Base-by-base conservation (phyloP, 176 grass and related monocot genomes). In the Elymus sibiricus region DNA sequence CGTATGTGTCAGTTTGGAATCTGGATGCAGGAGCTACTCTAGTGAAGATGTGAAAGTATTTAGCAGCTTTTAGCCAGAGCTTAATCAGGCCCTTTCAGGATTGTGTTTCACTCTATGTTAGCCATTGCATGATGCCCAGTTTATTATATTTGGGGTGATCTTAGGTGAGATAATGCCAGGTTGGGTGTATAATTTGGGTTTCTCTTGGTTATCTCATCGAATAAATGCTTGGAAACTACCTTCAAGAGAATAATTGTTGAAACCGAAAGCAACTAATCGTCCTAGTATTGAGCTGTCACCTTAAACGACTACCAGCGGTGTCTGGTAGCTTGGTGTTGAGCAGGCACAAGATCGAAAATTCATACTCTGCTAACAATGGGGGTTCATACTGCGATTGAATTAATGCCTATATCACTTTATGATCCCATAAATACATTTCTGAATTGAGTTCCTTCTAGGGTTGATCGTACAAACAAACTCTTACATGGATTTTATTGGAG, bases 161-260 rank as follows among this genome's bases (percentile, higher is more conserved):
- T 68, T 89, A 24, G 9, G 1, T 75, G 39, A 24, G 37, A 47
- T 75, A 80, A 9, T 26, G 24, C 37, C 80, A 35, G 12, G 11
- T 10, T 83, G 21, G 6, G 37, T 59, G 19, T 66, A 28, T 78
- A 60, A 47, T 47, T 61, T 29, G 21, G n/a, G 2, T 64, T 84
- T 78, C 14, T 0, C 13, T 60, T 10, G 11, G 40, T 68, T 70
- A 35, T 77, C 26, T 40, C 72, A 44, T 37, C 53, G 5, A 27
- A 76, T 2, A 34, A 60, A 32, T 69, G 8, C 6, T 77, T 77
- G 13, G 60, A 27, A 56, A 77, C 5, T 32, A 87, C 44, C n/a
- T 82, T 76, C 43, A 74, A 16, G 78, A 44, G 32, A 82, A 81
- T 34, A 68, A 53, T 31, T 58, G 11, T 9, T 64, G 78, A 68